A percentile compares a stretch with the other conserved stretches of the same genome.
These are phyloP conservation scores for Penicillium pancosmium DNA, from an alignment of 495 filamentous ascomycete genomes.

Conservation along the genomic window DNA sequence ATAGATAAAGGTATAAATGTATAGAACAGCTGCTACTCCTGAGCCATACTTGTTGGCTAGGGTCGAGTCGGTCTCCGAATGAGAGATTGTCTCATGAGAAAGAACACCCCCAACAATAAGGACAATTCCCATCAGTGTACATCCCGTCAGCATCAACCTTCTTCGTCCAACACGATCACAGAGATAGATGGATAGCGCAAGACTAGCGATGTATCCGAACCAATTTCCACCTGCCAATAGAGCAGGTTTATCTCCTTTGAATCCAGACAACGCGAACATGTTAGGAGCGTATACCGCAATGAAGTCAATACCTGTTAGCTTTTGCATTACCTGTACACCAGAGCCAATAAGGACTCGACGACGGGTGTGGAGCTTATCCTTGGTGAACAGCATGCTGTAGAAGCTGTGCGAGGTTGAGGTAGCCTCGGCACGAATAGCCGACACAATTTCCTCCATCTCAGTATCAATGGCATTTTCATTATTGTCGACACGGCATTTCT, in stretches of 20 bases:
- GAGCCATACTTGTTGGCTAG: conserved; percentile 18
- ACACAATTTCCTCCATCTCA: conserved; percentile 31
- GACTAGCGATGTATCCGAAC: conserved; percentile 46
- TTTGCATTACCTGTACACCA: conserved; percentile 51
- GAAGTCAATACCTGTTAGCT: conserved; percentile 44
- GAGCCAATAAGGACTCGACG: conserved; percentile 49
- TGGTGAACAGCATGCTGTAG: conserved; percentile 22
- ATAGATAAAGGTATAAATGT: conserved; percentile 50
- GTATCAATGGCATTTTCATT: conserved; percentile 21
- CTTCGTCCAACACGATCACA: conserved; percentile 24
- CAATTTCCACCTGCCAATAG: conserved; percentile 52
- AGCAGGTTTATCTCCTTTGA: conserved; percentile 37
- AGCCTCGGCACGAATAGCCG: conserved; percentile 27
- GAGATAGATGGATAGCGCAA: conserved; percentile 41
- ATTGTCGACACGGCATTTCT: conserved; percentile 28
- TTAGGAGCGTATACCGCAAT: conserved; percentile 36
- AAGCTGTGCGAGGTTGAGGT: conserved; percentile 26
- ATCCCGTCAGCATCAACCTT: conserved; percentile 24
- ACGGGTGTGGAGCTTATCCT: conserved; percentile 32
- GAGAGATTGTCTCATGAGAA: conserved; percentile 17
- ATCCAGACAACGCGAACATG: conserved; percentile 36
- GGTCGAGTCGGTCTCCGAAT: conserved; percentile 8
- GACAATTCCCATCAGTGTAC: conserved; percentile 18
- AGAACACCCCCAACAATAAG: conserved; percentile 24
- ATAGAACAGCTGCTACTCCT: conserved; percentile 46